These are phyloP conservation scores for Mallotus repandus DNA, from an alignment of 441 rosid species.

Conservation along the genomic window DNA sequence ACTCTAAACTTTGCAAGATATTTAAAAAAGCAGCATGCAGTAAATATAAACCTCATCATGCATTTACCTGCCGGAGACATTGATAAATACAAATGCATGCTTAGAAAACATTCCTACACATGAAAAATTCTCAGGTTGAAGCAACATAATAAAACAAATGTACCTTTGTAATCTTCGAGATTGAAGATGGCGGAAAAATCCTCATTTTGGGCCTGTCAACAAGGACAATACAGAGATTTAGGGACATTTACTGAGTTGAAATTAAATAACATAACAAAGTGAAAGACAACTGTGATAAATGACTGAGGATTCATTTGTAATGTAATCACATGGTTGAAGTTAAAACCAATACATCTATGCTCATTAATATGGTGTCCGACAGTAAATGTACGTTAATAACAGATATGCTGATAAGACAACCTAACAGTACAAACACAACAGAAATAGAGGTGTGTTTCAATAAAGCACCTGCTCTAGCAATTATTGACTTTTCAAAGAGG, in stretches of 20 bases:
- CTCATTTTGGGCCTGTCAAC: conserved; percentile 80
- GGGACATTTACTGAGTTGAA: not conserved
- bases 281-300: not conserved
- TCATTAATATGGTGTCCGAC: not conserved
- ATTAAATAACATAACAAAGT: not conserved
- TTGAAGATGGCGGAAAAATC: conserved; percentile 74
- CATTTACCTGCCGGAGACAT: not conserved
- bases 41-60: not conserved
- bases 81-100: not conserved
- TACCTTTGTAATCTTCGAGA: conserved; percentile 96
- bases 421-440: not conserved
- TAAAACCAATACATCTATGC: not conserved
- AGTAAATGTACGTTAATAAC: not conserved
- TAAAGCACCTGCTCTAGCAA: not conserved
- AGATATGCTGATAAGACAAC: not conserved
- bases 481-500: not conserved
- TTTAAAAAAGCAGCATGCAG: not conserved
- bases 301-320: not conserved
- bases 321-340: not conserved
- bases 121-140: not conserved
- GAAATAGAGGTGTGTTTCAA: not conserved
- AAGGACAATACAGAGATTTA: not conserved
- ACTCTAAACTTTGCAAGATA: not conserved
- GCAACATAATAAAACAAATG: conserved; percentile 3
- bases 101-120: not conserved